phyloP scores from a whole-genome alignment of 495 filamentous ascomycete genomes.

The Melanomma pulvis-pyrius region DNA sequence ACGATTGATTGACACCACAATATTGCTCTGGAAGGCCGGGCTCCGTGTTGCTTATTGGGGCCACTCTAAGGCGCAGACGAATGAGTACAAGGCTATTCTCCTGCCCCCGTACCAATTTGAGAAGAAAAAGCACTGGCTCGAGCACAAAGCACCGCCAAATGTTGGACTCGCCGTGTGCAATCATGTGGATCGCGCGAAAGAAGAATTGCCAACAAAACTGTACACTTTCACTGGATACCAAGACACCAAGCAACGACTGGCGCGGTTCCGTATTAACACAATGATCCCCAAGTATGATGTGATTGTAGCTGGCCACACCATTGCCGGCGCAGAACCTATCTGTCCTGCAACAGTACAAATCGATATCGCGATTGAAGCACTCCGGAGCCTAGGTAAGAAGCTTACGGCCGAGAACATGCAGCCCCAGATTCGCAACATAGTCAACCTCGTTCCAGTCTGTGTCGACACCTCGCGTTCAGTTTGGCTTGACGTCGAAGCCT shows the following conservation, averaged over 20 bases:
- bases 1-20: conserved; percentile 21
- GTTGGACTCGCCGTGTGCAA: not conserved
- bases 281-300: conserved; percentile 45
- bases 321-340: conserved; percentile 53
- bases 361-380: conserved; percentile 55
- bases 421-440: conserved; percentile 47
- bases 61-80: conserved; percentile 24
- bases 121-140: conserved; percentile 25
- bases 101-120: conserved; percentile 34
- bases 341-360: conserved; percentile 54
- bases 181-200: not conserved
- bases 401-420: conserved; percentile 28
- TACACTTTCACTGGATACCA: conserved; percentile 50
- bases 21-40: conserved; percentile 35
- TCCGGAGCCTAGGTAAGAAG: conserved; percentile 48
- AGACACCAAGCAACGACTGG: conserved; percentile 41
- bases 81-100: conserved; percentile 7
- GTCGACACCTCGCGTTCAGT: conserved; percentile 42
- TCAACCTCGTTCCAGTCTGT: conserved; percentile 50
- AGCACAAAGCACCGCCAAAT: conserved; percentile 5
- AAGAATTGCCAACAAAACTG: conserved; percentile 39
- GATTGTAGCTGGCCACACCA: conserved; percentile 50
- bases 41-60: conserved; percentile 28
- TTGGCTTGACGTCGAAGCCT: conserved; percentile 24
- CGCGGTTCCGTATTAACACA: conserved; percentile 57